These are phyloP conservation scores for Skeletonema costatum DNA, from an alignment of 108 stramenopile species.

Conservation along the genomic window DNA sequence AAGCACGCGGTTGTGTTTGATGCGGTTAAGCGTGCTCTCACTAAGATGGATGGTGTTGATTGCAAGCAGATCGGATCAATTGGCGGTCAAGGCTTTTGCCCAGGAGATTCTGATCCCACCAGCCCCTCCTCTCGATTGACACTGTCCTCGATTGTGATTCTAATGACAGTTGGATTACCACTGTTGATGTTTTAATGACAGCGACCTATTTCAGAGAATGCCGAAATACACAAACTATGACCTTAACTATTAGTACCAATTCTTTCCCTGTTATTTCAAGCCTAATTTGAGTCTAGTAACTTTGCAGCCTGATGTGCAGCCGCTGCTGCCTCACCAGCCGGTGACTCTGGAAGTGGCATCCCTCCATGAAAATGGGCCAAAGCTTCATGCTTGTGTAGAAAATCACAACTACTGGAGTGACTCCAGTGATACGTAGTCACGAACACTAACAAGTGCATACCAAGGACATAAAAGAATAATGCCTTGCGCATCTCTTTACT, in stretches of 20 bases:
- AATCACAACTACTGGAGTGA: slow-evolving; percentile 49
- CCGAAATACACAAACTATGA: neutral
- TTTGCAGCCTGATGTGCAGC: slow-evolving; percentile 6
- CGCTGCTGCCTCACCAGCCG: neutral
- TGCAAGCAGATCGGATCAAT: slow-evolving; percentile 30
- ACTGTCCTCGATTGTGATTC: neutral
- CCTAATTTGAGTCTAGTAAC: neutral
- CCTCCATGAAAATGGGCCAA: slow-evolving; percentile 51
- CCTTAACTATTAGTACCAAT: neutral
- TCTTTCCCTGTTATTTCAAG: neutral
- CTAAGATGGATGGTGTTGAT: slow-evolving; percentile 38
- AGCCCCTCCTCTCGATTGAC: neutral
- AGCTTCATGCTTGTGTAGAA: slow-evolving; percentile 22
- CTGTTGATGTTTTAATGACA: neutral
- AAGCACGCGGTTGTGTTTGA: slow-evolving; percentile 24
- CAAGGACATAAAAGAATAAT: slow-evolving; percentile 81
- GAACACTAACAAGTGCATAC: slow-evolving; percentile 86
- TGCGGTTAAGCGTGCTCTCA: slow-evolving; percentile 25
- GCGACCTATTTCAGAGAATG: neutral
- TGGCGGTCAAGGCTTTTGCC: slow-evolving; percentile 23
- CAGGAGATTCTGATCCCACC: slow-evolving; percentile 5
- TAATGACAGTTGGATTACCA: neutral
- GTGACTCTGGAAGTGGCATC: slow-evolving; percentile 30
- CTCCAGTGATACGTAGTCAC: slow-evolving; percentile 89
- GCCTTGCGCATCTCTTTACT: slow-evolving; percentile 86